Conservation (phyloP, 73 alveolate genomes). For the Tetrahymena borealis region DNA sequence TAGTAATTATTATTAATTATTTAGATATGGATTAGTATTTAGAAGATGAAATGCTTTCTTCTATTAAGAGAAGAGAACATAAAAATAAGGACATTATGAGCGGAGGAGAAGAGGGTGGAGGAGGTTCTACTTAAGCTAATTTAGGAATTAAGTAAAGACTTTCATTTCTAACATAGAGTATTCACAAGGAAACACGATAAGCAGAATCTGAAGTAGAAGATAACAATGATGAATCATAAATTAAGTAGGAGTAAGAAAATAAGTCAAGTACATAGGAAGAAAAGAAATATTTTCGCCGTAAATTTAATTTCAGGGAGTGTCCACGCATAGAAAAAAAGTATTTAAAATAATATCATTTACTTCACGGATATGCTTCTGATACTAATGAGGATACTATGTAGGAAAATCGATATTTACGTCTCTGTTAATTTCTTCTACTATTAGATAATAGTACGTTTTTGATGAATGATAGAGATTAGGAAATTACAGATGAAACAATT, state of each 20-base stretch:
- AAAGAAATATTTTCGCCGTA: not conserved
- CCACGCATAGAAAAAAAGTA: not conserved
- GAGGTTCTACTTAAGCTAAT: not conserved
- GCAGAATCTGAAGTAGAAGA: not conserved
- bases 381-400: not conserved
- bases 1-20: too few relatives aligned
- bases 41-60: not conserved
- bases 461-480: too few relatives aligned
- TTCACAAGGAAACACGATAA: not conserved
- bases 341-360: not conserved
- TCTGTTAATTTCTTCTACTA: not conserved
- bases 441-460: not conserved
- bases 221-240: not conserved
- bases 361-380: not conserved
- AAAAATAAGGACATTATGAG: not conserved
- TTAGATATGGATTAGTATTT: too few relatives aligned
- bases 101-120: not conserved
- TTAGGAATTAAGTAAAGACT: not conserved
- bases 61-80: not conserved
- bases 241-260: not conserved
- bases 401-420: not conserved
- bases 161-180: not conserved
- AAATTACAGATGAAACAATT: not conserved
- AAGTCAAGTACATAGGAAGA: too few relatives aligned
- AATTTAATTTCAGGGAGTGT: not conserved